Conservation (phyloP, 2,329 filamentous ascomycete genomes). For the Pyricularia sp. region DNA sequence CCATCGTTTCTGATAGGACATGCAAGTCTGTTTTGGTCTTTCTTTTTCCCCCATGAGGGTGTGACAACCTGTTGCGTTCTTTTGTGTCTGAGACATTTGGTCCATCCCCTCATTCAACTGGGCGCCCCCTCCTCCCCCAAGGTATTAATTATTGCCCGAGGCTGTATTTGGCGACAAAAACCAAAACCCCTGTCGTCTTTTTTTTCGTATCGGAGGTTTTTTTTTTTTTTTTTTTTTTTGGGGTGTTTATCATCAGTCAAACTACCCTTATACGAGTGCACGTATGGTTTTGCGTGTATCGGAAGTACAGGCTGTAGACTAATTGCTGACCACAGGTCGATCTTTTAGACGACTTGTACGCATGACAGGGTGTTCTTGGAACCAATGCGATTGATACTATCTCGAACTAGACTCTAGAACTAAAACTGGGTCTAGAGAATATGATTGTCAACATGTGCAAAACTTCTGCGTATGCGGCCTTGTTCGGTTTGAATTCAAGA, state of each 20-base stretch:
- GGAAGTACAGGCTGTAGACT: not conserved
- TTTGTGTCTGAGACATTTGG: not conserved
- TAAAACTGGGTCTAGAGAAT: too few species aligned
- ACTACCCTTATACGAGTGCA: too few species aligned
- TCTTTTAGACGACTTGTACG: not conserved
- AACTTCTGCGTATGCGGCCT: not conserved
- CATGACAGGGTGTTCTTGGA: not conserved
- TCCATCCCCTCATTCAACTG: not conserved
- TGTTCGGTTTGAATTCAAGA: not conserved
- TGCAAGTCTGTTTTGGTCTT: not conserved
- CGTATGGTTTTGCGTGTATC: not conserved
- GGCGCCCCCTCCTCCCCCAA: not conserved
- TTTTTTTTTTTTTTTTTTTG: too few species aligned
- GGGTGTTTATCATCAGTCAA: too few species aligned
- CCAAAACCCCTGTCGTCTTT: not conserved
- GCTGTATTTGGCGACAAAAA: not conserved
- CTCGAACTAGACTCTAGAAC: too few species aligned
- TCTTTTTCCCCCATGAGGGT: not conserved
- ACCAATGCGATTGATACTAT: too few species aligned
- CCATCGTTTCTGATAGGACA: not conserved
- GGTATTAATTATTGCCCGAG: not conserved
- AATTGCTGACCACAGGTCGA: not conserved
- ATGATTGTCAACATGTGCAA: not conserved
- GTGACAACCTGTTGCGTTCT: not conserved
- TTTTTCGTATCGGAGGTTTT: not conserved